These are phyloP conservation scores for Stemphylium vesicarium DNA, from an alignment of 2,329 filamentous ascomycete genomes.

Conservation along the genomic window DNA sequence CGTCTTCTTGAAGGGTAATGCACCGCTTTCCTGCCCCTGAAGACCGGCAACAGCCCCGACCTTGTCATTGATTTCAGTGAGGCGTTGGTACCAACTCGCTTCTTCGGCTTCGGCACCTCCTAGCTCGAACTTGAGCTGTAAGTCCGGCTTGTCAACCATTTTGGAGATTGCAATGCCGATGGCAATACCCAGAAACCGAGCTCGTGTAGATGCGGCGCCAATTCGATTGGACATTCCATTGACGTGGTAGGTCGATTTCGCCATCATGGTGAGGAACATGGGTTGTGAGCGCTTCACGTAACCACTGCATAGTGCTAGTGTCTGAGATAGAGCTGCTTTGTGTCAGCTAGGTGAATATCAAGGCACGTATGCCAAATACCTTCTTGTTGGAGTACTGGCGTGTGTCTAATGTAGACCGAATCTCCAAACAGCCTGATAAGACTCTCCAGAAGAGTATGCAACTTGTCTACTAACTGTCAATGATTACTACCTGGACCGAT, in stretches of 20 bases:
- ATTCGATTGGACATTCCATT: constrained; percentile 85
- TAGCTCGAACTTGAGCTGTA: constrained; percentile 80
- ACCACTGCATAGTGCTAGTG: constrained; percentile 77
- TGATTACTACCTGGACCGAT: background rate
- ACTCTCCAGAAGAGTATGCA: constrained; percentile 69
- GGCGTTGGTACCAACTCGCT: constrained; percentile 73
- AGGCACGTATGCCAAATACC: constrained; percentile 55
- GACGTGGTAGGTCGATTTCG: constrained; percentile 76
- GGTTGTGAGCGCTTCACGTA: constrained; percentile 73
- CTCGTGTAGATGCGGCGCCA: constrained; percentile 73
- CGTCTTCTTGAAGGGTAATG: background rate
- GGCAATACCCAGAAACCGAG: constrained; percentile 85
- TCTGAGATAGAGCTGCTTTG: constrained; percentile 74
- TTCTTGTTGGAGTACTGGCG: constrained; percentile 86
- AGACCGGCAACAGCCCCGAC: constrained; percentile 56
- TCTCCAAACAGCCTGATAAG: constrained; percentile 80
- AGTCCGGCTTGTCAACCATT: constrained; percentile 70
- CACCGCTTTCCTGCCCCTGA: constrained; percentile 1
- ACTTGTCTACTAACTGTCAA: constrained; percentile 46
- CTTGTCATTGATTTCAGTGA: constrained; percentile 68
- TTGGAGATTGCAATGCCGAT: constrained; percentile 76
- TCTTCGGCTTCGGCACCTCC: constrained; percentile 78
- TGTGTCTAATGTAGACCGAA: constrained; percentile 83
- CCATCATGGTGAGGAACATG: constrained; percentile 70
- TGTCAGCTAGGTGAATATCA: constrained; percentile 23